Evolutionary conservation across 106 monocot species (phyloP), one percentile per base, ranked within the genome.

Genomic region (Dactylorhiza incarnata): DNA sequence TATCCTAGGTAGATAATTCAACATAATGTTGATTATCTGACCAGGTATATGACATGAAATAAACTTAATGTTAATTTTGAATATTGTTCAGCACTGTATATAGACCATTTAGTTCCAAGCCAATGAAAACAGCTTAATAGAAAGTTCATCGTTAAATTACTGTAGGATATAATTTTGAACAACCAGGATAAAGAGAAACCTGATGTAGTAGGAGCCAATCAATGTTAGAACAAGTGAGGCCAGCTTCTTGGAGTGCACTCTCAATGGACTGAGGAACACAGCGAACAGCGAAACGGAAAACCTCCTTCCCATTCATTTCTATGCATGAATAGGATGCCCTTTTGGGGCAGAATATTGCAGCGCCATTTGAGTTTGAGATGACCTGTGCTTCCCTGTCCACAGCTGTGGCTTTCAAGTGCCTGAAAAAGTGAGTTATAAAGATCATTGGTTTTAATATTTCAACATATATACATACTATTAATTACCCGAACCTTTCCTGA

Each of bases 231-330:
- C 80, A 23, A 9, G 87, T 58, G 37, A 91, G 49, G 48, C 91
- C 88, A 72, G 94, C 86, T 69, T 94, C 88, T 48, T 88, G 78
- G 1, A 94, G 82, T 44, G 94, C 83, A 4, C 74, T 77, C 52
- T 91, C 91, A 16, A 90, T 85, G 7, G 94, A 85, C 49, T 76
- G 85, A 8, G 94, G 94, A 68, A 99, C 99, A 48, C 85, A 91
- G 5, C 89, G 93, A 16, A 87, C 84, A 37, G 99, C 94, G 62
- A 99, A 99, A 22, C 99, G 89, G 78, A 99, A 99, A 44, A 99
- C 99, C 76, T 99, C 99, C 81, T 99, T 94, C 16, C 99, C 99
- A 72, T 99, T 99, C 94, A 94, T 99, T 52, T 94, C 78, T 74
- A 99, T 84, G 79, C 81, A 89, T 53, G 94, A 99, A 76, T 81